Base-by-base conservation (phyloP, 2,329 filamentous ascomycete species). In the Alternaria brassicae region DNA sequence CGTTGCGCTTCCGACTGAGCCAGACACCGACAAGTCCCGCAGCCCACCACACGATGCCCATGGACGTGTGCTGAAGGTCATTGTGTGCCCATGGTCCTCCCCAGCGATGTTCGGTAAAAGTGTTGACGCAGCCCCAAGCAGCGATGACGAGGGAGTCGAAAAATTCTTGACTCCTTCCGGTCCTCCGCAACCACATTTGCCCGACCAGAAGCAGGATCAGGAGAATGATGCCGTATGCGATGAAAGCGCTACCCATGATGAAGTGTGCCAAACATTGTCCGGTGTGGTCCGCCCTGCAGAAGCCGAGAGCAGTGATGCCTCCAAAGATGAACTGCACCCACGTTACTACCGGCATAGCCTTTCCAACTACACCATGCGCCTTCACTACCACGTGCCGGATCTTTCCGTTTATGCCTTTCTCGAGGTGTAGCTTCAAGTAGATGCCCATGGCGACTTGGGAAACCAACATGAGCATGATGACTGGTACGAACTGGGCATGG, bases 11-110 rank as follows among this genome's bases (percentile, higher is more conserved):
- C 63, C 88, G 86, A 76, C 92, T 96, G 37, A 99, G 83, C 95
- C 94, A 99, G 52, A 99, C 85, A 40, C 95, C 95, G 10, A 94
- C 86, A 28, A 99, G 81, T 23, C 95, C 95, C 7, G 95, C 94
- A 70, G 89, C 91, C 94, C 94, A 99, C 95, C 95, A 99, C 51
- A 99, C 88, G 62, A 99, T 88, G n/a, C 95, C 95, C 94, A 99
- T 98, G n/a, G 91, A 92, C 0, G 95, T 99, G 78, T 99, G 95
- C 78, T 99, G 94, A 81, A 97, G 88, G 77, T 99, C 95, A 73
- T 97, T 98, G 78, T 87, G 88, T 52, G 91, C 92, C 95, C 95
- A 99, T 0, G 87, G 85, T 1, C 84, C 84, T 54, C 95, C 95
- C 95, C 95, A 99, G 52, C 91, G 88, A 76, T 99, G 95, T 79